phyloP scores from a whole-genome alignment of 169 alveolate species.

The Besnoitia besnoiti region DNA sequence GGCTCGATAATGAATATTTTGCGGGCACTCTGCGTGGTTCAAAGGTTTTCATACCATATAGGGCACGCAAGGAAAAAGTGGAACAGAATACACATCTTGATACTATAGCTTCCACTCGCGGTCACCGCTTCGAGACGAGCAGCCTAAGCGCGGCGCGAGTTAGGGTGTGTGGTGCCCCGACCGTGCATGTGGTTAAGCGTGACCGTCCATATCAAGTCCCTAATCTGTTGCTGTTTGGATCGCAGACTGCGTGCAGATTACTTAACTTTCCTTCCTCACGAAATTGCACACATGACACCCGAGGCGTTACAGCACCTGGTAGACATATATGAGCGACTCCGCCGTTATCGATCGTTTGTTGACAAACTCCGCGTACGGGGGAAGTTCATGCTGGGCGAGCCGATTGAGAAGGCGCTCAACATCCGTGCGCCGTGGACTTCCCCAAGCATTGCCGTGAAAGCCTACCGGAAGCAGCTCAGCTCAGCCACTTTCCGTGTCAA shows the following conservation, averaged over 20 bases:
- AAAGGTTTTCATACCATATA: no score
- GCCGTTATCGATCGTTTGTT: neutral
- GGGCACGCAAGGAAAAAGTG: no score
- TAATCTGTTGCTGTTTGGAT: no score
- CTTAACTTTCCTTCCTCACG: neutral
- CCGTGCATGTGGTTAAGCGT: no score
- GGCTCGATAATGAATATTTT: no score
- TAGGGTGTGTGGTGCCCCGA: no score
- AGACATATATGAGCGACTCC: neutral
- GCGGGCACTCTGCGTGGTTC: no score
- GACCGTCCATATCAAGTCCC: no score
- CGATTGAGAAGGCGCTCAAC: neutral
- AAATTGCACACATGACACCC: conserved; percentile 8
- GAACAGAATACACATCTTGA: no score
- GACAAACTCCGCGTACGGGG: neutral
- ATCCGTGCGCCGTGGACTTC: conserved; percentile 17
- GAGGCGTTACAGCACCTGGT: neutral
- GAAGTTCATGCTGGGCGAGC: neutral
- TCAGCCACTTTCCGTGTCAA: neutral
- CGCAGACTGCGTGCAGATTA: conserved; percentile 1
- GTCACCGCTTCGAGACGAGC: no score
- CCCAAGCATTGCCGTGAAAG: neutral
- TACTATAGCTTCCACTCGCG: no score
- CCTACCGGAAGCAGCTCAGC: conserved; percentile 13
- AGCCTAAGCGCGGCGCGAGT: no score